Evolutionary conservation across 305 asterid species (phyloP).

Genomic region (Rubia peregrina): DNA sequence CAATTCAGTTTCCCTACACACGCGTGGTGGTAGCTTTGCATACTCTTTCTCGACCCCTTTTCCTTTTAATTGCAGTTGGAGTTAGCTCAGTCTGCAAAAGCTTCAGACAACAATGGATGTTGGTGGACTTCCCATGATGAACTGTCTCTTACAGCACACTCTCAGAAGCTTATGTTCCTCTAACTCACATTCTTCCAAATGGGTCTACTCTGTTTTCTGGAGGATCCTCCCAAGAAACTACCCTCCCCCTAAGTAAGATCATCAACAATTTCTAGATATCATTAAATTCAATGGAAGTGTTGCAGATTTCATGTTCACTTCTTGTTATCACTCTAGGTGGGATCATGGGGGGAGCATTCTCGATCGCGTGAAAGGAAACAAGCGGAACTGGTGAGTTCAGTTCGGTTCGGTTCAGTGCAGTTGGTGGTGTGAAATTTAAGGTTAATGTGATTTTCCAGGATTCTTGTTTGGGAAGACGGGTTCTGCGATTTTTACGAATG

Average conservation of each 20-base stretch:
- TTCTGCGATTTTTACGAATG: constrained; percentile 68
- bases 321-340: constrained; percentile 45
- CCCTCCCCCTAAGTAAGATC: constrained; percentile 77
- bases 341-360: constrained; percentile 56
- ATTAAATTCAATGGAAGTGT: neutral
- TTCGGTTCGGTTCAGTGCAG: neutral
- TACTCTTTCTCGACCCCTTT: constrained; percentile 17
- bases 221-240: constrained; percentile 72
- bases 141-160: constrained; percentile 71
- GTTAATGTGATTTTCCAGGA: constrained; percentile 37
- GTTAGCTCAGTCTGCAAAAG: neutral
- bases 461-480: constrained; percentile 88
- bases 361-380: constrained; percentile 67
- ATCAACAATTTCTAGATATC: neutral
- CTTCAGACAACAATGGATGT: constrained; percentile 40
- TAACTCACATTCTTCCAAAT: constrained; percentile 42
- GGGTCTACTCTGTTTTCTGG: constrained; percentile 90
- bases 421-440: neutral
- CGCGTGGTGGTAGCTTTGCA: constrained; percentile 10
- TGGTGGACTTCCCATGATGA: constrained; percentile 63
- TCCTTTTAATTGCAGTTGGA: constrained; percentile 32
- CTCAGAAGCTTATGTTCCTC: constrained; percentile 61
- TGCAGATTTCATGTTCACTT: neutral
- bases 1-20: constrained; percentile 17
- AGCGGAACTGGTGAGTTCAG: constrained; percentile 58